Base-by-base conservation (phyloP, 2,329 filamentous ascomycete species). In the Arthrinium puccinioides region DNA sequence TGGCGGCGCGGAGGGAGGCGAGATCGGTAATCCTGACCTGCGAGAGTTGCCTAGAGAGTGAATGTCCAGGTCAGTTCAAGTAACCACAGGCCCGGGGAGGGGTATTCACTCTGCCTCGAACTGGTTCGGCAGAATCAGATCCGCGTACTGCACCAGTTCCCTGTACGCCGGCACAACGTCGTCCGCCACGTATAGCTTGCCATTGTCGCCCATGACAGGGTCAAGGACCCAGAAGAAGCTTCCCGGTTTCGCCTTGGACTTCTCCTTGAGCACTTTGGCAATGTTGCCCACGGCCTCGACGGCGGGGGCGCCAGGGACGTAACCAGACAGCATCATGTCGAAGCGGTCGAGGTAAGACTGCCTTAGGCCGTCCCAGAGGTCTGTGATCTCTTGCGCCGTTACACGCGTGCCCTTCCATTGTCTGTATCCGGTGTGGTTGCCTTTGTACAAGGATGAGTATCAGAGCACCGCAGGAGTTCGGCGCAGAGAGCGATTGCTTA, bases 151-250 rank as follows among this genome's bases (percentile, higher is more conserved):
- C 16, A 97, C 68, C 40, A 95, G 69, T 18, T 70, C 70, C 62
- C 87, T 90, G 61, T 97, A 98, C 11, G 85, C 88, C 0, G 89
- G 89, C 13, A 97, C 85, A 4, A 94, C 87, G 46, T 94, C 87
- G 50, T 90, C 82, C 6, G 83, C 85, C 7, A 98, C 90, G 55
- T 98, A 98, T 10, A 98, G 70, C 48, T 76, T 79, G 34, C 88
- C 92, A 53, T 96, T 88, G 57, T 98, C 92, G 21, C 92, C 92
- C 92, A 98, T 98, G 32, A 98, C 92, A 0, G 94, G 92, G 59
- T 98, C 92, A 19, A 98, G 73, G 3, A 95, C 87, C 90, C 90
- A 97, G 64, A 97, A 97, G 66, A 97, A 95, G 31, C 74, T 79
- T 1, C 87, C 85, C 0, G 84, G 81, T 21, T 46, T 45, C 6